Base-by-base conservation (phyloP, 75 land plant genomes). In the Pseudotsuga menziesii region DNA sequence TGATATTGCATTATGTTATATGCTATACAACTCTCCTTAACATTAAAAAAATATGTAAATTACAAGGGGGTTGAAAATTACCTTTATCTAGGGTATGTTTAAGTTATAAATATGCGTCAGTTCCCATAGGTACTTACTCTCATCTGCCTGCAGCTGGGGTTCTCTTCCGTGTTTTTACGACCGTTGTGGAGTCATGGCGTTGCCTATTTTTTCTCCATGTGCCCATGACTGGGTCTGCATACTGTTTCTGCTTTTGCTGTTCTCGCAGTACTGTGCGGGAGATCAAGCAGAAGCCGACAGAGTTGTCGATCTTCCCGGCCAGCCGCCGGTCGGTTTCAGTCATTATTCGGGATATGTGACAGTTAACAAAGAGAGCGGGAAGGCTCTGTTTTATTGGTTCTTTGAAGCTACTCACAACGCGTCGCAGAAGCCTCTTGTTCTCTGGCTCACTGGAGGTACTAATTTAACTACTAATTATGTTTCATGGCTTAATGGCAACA, bases 391-490 rank as follows among this genome's bases (percentile, higher is more conserved):
- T 78, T 89, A 89, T 75, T 89, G 91, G 91, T 84, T 89, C 80
- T 83, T 89, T 59, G 89, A 89, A 67, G 91, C 91, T 17, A 78
- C 77, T 27, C 13, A 13, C 2, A 79, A 29, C 5, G 61, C 60
- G 6, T 59, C 83, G 12, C 16, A 67, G 6, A 83, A 79, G 80
- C 91, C 89, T 67, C 84, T 89, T 23, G 82, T 86, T 17, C 89
- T 89, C 72, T 89, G 91, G 91, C 86, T 89, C 73, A 89, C 86
- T 75, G 91, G 91, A 83, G 91, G 91, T 89, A 29, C 20, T 29
- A n/a, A n/a, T 71, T 61, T 35, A 7, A 19, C 22, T 29, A 67
- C 54, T 64, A 15, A 35, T 58, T 77, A 14, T 75, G 35, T 56
- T 14, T 44, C 41, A 39, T 35, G 17, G 25, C 66, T 77, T 41